Percentiles rank a stretch among this genome's conserved stretches.
phyloP scores from a whole-genome alignment of 306 rosid genomes.

The Rosa persica region DNA sequence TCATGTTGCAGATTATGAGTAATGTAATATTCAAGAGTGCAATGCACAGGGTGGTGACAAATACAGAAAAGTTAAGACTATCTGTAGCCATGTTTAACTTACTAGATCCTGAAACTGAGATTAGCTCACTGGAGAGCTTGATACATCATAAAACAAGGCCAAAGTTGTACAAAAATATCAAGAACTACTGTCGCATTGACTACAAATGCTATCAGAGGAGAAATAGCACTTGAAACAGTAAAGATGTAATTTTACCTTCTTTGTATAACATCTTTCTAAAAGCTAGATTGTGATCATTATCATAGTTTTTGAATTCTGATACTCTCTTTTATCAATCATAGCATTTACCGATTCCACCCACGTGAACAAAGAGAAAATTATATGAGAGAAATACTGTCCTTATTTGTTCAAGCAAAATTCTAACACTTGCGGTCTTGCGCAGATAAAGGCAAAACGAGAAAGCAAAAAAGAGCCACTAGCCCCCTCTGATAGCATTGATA shows the following conservation, averaged over 20 bases:
- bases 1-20: slow-evolving; percentile 10
- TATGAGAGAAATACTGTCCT: no score
- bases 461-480: no score
- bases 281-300: not conserved
- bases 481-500: no score
- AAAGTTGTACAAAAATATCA: slow-evolving; percentile 5
- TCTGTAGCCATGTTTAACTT: slow-evolving; percentile 19
- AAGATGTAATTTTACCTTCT: not conserved
- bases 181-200: slow-evolving; percentile 22
- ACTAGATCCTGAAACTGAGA: slow-evolving; percentile 4
- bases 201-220: slow-evolving; percentile 15
- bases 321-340: no score
- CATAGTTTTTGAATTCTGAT: no score
- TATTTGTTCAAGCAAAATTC: no score
- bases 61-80: slow-evolving; percentile 7
- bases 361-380: no score
- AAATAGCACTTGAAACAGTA: slow-evolving; percentile 12
- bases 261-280: not conserved
- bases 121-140: not conserved
- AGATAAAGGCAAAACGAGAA: no score
- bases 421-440: no score
- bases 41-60: not conserved
- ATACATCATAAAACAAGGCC: not conserved
- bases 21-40: slow-evolving; percentile 27
- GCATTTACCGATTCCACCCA: no score